phyloP scores from a whole-genome alignment of 257 asterid species.

The Capsicum baccatum region DNA sequence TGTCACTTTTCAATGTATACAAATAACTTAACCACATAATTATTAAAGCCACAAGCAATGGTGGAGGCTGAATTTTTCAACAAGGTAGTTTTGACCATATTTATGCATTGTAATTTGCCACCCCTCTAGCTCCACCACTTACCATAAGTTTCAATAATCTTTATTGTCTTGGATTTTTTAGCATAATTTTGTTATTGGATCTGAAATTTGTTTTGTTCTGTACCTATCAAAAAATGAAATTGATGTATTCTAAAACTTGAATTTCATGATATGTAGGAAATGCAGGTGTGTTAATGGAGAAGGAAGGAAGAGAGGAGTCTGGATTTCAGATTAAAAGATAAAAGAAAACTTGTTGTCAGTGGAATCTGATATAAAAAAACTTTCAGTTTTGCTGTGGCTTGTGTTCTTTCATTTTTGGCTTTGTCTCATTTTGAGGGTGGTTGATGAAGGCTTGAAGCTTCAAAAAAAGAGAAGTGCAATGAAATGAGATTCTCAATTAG shows the following conservation, averaged over 20 bases:
- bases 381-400: conserved; percentile 29
- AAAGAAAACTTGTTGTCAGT: not conserved
- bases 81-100: not conserved
- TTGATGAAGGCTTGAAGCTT: conserved; percentile 32
- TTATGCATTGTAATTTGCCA: not conserved
- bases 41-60: not conserved
- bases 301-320: conserved; percentile 33
- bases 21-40: not conserved
- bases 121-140: not conserved
- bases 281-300: conserved; percentile 52
- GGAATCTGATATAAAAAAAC: conserved; percentile 27
- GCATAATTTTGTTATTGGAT: not conserved
- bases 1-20: not conserved
- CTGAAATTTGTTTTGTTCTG: not conserved
- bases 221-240: not conserved
- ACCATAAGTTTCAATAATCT: not conserved
- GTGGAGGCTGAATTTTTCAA: not conserved
- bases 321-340: conserved; percentile 52
- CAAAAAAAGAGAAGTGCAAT: conserved; percentile 35
- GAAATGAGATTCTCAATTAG: conserved; percentile 39
- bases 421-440: not conserved
- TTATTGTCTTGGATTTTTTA: not conserved
- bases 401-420: conserved; percentile 32
- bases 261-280: not conserved
- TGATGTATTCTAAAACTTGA: not conserved